Percentiles rank a stretch among this genome's conserved stretches.
Evolutionary conservation across 2,329 filamentous ascomycete genomes (phyloP).

Genomic region (Tolypocladium capitatum): DNA sequence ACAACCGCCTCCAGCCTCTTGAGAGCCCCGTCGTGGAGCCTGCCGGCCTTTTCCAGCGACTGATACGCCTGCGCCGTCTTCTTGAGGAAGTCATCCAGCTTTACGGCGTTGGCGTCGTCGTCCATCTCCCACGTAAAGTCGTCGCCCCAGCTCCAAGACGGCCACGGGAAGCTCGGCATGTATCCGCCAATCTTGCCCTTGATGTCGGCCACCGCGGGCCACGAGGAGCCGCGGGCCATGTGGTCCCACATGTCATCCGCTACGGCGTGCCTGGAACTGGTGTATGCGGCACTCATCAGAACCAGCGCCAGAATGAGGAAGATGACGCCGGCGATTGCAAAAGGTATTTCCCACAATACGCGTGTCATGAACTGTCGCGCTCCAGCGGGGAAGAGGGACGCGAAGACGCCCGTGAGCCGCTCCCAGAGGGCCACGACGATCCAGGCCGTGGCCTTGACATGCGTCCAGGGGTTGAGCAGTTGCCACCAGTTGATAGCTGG

Average conservation of each 20-base stretch:
- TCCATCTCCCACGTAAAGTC: constrained; percentile 8
- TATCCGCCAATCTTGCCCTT: constrained; percentile 8
- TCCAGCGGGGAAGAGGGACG: constrained; percentile 2
- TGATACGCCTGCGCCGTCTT: constrained; percentile 17
- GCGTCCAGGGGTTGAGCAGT: constrained; percentile 18
- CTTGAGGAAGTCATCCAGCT: constrained; percentile 11
- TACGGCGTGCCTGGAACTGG: not conserved
- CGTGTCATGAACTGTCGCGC: constrained; percentile 5
- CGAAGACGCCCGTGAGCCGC: constrained; percentile 6
- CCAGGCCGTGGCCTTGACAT: constrained; percentile 13
- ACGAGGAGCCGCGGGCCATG: not conserved
- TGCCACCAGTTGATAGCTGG: constrained; percentile 10
- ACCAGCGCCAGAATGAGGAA: constrained; percentile 3
- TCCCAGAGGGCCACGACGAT: constrained; percentile 10
- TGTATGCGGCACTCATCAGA: not conserved
- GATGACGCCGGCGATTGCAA: constrained; percentile 1
- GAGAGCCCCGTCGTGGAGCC: constrained; percentile 24
- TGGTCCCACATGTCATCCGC: constrained; percentile 4
- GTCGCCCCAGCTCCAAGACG: constrained; percentile 9
- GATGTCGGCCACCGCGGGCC: constrained; percentile 3
- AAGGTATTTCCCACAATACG: constrained; percentile 2
- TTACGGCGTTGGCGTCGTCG: constrained; percentile 7
- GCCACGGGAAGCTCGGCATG: constrained; percentile 15
- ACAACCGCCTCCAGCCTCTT: constrained; percentile 34
- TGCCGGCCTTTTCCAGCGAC: constrained; percentile 14